Percentiles rank a stretch among this genome's conserved stretches.
These are phyloP conservation scores for Solanum hybrid DNA, from an alignment of 305 asterid genomes.

Conservation along the genomic window DNA sequence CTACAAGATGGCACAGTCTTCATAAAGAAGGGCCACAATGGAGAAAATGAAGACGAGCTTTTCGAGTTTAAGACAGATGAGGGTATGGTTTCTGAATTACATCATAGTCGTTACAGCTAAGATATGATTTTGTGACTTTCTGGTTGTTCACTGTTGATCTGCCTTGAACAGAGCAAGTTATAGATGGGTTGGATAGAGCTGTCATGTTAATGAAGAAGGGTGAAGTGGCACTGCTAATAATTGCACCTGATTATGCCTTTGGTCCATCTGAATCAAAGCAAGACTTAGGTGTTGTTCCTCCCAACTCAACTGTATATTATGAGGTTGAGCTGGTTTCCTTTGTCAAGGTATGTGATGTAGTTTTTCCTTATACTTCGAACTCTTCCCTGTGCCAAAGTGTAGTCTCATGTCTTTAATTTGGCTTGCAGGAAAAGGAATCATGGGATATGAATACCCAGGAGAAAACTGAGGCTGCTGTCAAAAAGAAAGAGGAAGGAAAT, in stretches of 20 bases:
- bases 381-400: neutral
- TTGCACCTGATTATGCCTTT: constrained; percentile 79
- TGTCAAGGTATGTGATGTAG: constrained; percentile 46
- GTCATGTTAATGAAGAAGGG: constrained; percentile 77
- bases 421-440: constrained; percentile 71
- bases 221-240: constrained; percentile 51
- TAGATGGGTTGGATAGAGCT: constrained; percentile 75
- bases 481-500: constrained; percentile 83
- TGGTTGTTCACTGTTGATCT: neutral
- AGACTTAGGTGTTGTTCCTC: constrained; percentile 69
- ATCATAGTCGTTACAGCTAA: neutral
- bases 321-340: constrained; percentile 80
- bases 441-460: constrained; percentile 84
- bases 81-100: constrained; percentile 27
- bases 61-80: constrained; percentile 74
- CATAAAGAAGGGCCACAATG: constrained; percentile 47
- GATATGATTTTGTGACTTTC: neutral
- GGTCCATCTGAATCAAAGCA: constrained; percentile 61
- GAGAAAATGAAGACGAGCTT: constrained; percentile 46
- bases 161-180: constrained; percentile 60
- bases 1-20: constrained; percentile 65
- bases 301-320: constrained; percentile 58
- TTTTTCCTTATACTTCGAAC: neutral
- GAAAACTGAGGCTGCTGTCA: constrained; percentile 70
- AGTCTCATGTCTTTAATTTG: neutral